These are phyloP conservation scores for Penicillium sp. DNA, from an alignment of 2,329 filamentous ascomycete species.

Conservation along the genomic window DNA sequence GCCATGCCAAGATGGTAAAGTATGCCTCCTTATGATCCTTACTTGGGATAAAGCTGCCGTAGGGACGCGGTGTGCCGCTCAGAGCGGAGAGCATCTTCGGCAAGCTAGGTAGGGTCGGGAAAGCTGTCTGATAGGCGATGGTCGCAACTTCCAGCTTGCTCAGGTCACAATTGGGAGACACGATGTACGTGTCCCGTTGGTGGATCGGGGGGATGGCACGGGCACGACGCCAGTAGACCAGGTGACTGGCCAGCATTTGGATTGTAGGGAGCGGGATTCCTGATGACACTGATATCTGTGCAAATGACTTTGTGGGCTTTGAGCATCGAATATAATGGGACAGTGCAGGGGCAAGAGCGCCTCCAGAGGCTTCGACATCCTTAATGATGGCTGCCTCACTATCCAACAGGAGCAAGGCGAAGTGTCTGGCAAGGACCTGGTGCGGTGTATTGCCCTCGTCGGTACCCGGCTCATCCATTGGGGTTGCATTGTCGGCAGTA, in stretches of 20 bases:
- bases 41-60: slow-evolving; percentile 76
- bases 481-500: slow-evolving; percentile 73
- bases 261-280: slow-evolving; percentile 75
- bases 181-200: slow-evolving; percentile 81
- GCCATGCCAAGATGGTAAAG: slow-evolving; percentile 86
- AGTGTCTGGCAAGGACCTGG: slow-evolving; percentile 69
- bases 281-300: slow-evolving; percentile 58
- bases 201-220: slow-evolving; percentile 88
- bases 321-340: slow-evolving; percentile 64
- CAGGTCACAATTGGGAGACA: slow-evolving; percentile 84
- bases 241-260: slow-evolving; percentile 81
- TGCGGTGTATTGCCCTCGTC: slow-evolving; percentile 58
- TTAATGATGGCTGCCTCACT: slow-evolving; percentile 76
- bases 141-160: slow-evolving; percentile 64
- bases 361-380: slow-evolving; percentile 63
- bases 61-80: slow-evolving; percentile 74
- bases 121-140: slow-evolving; percentile 68
- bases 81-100: slow-evolving; percentile 83
- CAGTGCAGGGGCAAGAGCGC: slow-evolving; percentile 70
- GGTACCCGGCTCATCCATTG: slow-evolving; percentile 58
- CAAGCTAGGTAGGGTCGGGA: slow-evolving; percentile 76
- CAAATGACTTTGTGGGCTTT: slow-evolving; percentile 63
- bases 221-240: slow-evolving; percentile 93
- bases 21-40: slow-evolving; percentile 84
- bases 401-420: slow-evolving; percentile 76